Evolutionary conservation across 2,329 filamentous ascomycete genomes (phyloP), one percentile per base, ranked within the genome.

Genomic region (Diaporthe amygdali): DNA sequence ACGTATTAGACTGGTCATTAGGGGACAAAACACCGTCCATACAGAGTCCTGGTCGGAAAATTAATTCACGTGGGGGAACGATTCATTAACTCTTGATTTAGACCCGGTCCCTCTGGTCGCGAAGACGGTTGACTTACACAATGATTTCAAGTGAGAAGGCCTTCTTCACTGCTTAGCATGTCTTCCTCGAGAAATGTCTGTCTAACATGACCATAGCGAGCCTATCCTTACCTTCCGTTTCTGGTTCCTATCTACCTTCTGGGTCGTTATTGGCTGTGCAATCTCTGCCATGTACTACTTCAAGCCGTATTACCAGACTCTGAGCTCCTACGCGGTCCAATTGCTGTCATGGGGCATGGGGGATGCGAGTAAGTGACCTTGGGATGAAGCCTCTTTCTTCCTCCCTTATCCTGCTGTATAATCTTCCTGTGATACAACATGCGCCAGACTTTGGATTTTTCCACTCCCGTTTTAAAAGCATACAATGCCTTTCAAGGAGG

Each of bases 191-290:
- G 17, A 51, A 14, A 32, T 4, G 5, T 22, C 37, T n/a, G 25
- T 25, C 49, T 51, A 9, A 68, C n/a, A 32, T 10, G 30, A 37
- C 7, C 47, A 20, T 27, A 78, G 75, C 34, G 77, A 80, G 66
- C 79, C 78, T 0, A 79, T 80, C 39, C 74, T 80, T n/a, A 80
- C 79, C 5, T 80, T 80, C 34, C 76, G 78, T 22, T 80, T 79
- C 72, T 80, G 75, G 72, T 49, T 79, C 27, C 73, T 79, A 10
- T 74, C 77, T 12, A 78, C 78, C 7, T 79, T 80, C 39, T 80
- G 79, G 78, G 77, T 79, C 8, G 61, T 77, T 1, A 63, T 76
- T 47, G 79, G 79, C 41, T 78, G 76, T 44, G 76, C 74, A 32
- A 76, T 80, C 20, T 77, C 77, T 15, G 76, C 78, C 25, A 76